Base-by-base conservation (phyloP, 2,329 filamentous ascomycete genomes). In the Apiospora phragmitis region DNA sequence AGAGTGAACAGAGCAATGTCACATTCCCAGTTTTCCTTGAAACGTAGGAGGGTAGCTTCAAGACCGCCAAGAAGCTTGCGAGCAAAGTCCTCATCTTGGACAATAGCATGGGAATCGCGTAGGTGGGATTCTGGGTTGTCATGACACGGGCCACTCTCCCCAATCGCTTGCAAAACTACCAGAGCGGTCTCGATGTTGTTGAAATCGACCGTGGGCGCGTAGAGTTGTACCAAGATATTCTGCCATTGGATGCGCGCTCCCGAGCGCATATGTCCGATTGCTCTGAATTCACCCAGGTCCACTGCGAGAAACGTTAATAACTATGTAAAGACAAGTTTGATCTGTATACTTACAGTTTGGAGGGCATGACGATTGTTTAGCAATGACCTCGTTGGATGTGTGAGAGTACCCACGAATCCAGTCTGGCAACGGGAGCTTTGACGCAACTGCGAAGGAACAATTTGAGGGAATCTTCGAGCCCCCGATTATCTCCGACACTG, bases 1-100 rank as follows among this genome's bases (percentile, higher is more conserved):
- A 70, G 45, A 14, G 32, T 59, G 35, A 70, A 51, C 32, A 70
- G 45, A 29, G 45, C 47, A 32, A n/a, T 45, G n/a, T 68, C 69
- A 21, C 69, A 70, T 47, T 70, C 69, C 69, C 69, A 70, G 26
- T 70, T 70, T 55, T 70, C 41, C 24, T 68, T 47, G 11, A 70
- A 65, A 14, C 69, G 69, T 26, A 38, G n/a, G 5, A 68, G 29
- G 24, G 69, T 29, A 24, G 45, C 45, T n/a, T 38, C 42, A 26
- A 70, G 65, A 26, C 62, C 69, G 6, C 35, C 32, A 21, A 68
- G 29, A 21, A 68, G 47, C 16, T 49, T 41, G 21, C 45, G 16
- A 35, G 62, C 35, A 38, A 59, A 70, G 29, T 29, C 14, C 42
- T 68, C 45, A 26, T 47, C 12, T 26, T 70, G 21, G n/a, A 70